Evolutionary conservation across 495 filamentous ascomycete species (phyloP), one percentile per base, ranked within the genome.

Genomic region (Terfezia boudieri): DNA sequence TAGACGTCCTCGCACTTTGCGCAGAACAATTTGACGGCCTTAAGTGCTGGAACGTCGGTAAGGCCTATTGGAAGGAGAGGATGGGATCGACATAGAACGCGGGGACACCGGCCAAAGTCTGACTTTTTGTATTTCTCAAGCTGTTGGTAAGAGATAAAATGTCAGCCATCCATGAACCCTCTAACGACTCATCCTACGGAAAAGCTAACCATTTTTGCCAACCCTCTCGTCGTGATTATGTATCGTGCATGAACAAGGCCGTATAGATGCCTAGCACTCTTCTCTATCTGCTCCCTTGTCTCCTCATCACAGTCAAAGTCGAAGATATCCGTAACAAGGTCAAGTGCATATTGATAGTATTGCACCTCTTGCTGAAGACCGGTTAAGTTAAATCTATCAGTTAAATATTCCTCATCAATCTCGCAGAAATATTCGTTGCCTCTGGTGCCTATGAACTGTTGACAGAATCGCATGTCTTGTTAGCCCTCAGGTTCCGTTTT

Each of bases 371-470:
- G 86, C 67, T 96, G 95, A 36, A 99, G 77, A 46, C 89, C 90
- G 10, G 90, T 99, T 36, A 99, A 73, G 67, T 99, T 99, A 74
- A 99, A 99, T 43, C 90, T 82, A 67, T 99, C 90, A 52, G 89
- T 96, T 16, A 99, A 73, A 66, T 99, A 99, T 58, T 99, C 90
- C 67, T 99, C 90, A 67, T 99, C 90, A 57, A 99, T 95, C 62
- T 99, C 90, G 74, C 90, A 99, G 60, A 95, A 99, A 69, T 99
- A 99, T 66, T 99, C 90, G 70, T 99, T 95, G 57, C 90, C 90
- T 17, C 90, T 79, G 5, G 87, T 94, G 1, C 87, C 93, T 57
- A 95, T 94, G 71, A 99, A 99, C 90, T 94, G 65, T 49, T n/a
- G 37, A 55, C 8, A 51, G 7, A 46, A 46, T 46, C 17, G 41